Evolutionary conservation across 2,329 filamentous ascomycete species (phyloP).

Genomic region (Dendryphion nanum): DNA sequence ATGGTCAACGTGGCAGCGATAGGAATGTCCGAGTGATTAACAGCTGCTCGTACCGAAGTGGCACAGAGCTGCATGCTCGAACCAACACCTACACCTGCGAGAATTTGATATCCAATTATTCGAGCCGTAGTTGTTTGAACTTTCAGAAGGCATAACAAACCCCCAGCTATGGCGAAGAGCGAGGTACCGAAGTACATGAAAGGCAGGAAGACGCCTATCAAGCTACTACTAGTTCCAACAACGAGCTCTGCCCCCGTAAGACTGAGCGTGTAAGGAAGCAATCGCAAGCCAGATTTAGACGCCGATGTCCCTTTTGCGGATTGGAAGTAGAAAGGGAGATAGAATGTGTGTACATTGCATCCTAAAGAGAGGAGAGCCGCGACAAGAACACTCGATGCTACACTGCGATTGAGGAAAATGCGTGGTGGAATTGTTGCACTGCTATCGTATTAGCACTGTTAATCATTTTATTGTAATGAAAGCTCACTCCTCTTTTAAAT

Average conservation of each 20-base stretch:
- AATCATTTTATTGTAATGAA: neutral
- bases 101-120: slow-evolving; percentile 17
- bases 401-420: neutral
- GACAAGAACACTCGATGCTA: neutral
- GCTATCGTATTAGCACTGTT: no score
- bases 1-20: no score
- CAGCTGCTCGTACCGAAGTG: no score
- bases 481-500: neutral
- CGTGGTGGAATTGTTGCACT: no score
- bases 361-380: slow-evolving; percentile 2
- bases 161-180: slow-evolving; percentile 20
- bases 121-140: neutral
- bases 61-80: no score
- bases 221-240: slow-evolving; percentile 28
- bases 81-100: slow-evolving; percentile 23
- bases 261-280: slow-evolving; percentile 17
- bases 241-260: slow-evolving; percentile 30
- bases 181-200: slow-evolving; percentile 25
- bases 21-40: no score
- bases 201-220: slow-evolving; percentile 27
- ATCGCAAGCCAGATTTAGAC: slow-evolving; percentile 4
- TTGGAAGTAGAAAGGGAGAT: slow-evolving; percentile 6
- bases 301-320: slow-evolving; percentile 3
- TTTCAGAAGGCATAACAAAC: neutral
- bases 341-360: no score